Base-by-base conservation (phyloP, 2,329 filamentous ascomycete genomes). In the Microthyrium microscopicum region DNA sequence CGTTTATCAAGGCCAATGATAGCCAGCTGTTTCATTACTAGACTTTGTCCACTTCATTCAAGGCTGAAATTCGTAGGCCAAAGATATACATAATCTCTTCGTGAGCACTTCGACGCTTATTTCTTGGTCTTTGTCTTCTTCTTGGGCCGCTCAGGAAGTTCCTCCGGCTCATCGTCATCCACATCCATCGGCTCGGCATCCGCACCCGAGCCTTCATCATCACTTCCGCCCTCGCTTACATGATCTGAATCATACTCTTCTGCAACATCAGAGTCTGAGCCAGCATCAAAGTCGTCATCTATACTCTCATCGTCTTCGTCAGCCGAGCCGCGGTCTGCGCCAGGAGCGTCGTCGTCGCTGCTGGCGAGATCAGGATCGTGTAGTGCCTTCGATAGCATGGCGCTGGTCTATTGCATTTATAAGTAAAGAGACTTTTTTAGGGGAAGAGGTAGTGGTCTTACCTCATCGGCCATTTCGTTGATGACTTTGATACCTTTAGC, bases 391-490 rank as follows among this genome's bases (percentile, higher is more conserved):
- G 81, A 79, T 39, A 94, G 70, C 38, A 76, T 60, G 2, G 65
- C 61, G 28, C 64, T 63, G 20, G 67, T n/a, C n/a, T n/a, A 62
- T 61, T 66, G 43, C 31, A 22, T 32, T 34, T 38, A 16, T 11
- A 19, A 7, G 29, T 34, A 11, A 11, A 24, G n/a, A 5, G 24
- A 36, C n/a, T 5, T 17, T 11, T 9, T 29, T 17, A 16, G 5
- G 12, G 13, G 26, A 26, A 8, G 26, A 12, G 17, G 32, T 17
- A 27, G 19, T 36, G 70, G 44, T 52, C 79, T 75, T 52, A 82
- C 79, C 46, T 98, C 89, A 52, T 94, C 89, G 40, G 91, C 78
- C 62, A 98, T 94, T 60, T 98, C 89, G 55, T 98, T 98, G 74
- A 94, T 95, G 37, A 91, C 85, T 35, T 87, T 81, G 49, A 98